phyloP scores from a whole-genome alignment of 2,329 filamentous ascomycete genomes.

The Ilyonectria destructans region DNA sequence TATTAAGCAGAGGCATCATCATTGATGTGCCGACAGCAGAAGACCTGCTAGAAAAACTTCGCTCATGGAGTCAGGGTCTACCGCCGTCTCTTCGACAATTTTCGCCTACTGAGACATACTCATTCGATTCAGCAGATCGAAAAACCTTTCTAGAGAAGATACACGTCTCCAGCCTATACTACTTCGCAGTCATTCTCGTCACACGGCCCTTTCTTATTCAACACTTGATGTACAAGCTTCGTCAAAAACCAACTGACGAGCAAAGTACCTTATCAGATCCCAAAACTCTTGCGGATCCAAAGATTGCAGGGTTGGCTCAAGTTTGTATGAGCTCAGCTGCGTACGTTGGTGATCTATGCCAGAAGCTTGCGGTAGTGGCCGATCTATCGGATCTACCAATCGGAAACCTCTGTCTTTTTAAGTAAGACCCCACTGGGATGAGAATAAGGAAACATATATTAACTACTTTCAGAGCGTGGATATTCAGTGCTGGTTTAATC shows the following conservation, averaged over 20 bases:
- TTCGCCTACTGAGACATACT: not conserved
- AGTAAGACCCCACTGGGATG: constrained; percentile 54
- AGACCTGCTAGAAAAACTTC: constrained; percentile 10
- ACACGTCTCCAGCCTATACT: constrained; percentile 37
- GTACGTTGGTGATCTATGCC: constrained; percentile 66
- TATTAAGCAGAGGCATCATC: constrained; percentile 3
- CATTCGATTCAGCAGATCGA: constrained; percentile 18
- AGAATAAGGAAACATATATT: not conserved
- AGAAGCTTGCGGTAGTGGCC: constrained; percentile 51
- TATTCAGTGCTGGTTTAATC: constrained; percentile 37
- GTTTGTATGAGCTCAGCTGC: constrained; percentile 66
- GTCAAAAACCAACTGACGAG: constrained; percentile 2
- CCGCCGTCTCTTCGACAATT: constrained; percentile 7
- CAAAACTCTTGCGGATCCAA: constrained; percentile 33
- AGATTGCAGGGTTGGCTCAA: constrained; percentile 54
- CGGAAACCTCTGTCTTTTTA: constrained; percentile 67
- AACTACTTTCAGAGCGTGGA: constrained; percentile 27
- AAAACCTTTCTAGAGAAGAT: constrained; percentile 28
- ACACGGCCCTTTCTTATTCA: constrained; percentile 38
- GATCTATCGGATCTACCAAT: constrained; percentile 58
- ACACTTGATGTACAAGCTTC: constrained; percentile 29
- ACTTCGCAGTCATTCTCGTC: constrained; percentile 37
- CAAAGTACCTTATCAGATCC: constrained; percentile 25
- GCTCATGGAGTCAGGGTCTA: constrained; percentile 9
- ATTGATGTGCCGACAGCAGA: constrained; percentile 10